Percentiles rank a stretch among this genome's conserved stretches.
phyloP scores from a whole-genome alignment of 805 yeast species.

The Hyphopichia homilentoma region DNA sequence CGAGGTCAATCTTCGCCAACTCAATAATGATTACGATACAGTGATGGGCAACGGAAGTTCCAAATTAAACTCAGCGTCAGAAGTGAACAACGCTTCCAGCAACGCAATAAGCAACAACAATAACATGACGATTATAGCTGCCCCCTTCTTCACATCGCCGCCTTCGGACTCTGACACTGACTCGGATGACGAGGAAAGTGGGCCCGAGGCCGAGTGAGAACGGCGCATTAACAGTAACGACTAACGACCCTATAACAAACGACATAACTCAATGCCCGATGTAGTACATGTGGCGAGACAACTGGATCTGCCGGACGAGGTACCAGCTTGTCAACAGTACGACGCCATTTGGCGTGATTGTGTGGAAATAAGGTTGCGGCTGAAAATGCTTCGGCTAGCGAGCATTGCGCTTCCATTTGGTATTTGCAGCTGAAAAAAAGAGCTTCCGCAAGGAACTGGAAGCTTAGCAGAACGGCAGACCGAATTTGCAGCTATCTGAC shows the following conservation, averaged over 20 bases:
- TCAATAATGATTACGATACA: constrained; percentile 4
- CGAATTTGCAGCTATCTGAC: too few species aligned
- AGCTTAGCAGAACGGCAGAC: too few species aligned
- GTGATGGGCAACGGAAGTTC: neutral
- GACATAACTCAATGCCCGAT: too few species aligned
- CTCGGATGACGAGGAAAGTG: constrained; percentile 7
- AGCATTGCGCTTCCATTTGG: too few species aligned
- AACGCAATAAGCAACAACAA: constrained; percentile 1
- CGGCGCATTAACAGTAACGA: neutral
- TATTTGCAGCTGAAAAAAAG: too few species aligned
- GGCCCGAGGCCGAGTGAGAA: constrained; percentile 3
- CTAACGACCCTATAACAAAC: neutral
- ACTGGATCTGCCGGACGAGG: too few species aligned
- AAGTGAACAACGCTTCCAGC: neutral
- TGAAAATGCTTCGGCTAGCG: too few species aligned
- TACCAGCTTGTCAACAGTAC: too few species aligned
- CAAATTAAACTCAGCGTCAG: constrained; percentile 1
- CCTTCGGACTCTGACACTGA: constrained; percentile 33
- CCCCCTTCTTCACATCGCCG: constrained; percentile 36
- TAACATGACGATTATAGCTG: constrained; percentile 27
- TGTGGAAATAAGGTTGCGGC: too few species aligned
- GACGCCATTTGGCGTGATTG: too few species aligned
- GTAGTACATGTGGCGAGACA: too few species aligned
- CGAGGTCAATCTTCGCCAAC: constrained; percentile 4
- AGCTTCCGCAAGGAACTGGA: too few species aligned